Evolutionary conservation across 1,284 basidiomycete genomes (phyloP).

Genomic region (Rhodotorula sp.): DNA sequence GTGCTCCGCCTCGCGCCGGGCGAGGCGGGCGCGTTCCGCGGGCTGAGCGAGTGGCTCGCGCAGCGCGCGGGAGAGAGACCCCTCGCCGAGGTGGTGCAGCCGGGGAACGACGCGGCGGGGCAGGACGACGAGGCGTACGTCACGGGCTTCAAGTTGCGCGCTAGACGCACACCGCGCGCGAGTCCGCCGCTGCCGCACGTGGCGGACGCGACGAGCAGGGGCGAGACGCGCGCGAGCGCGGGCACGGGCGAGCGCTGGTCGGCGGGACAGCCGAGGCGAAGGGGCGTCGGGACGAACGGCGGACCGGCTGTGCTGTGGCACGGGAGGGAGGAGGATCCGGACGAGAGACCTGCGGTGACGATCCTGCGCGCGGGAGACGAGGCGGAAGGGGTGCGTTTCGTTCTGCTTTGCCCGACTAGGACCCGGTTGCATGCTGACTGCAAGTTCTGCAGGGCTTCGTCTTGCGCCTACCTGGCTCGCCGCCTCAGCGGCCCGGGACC

Average conservation of each 20-base stretch:
- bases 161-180: conserved; percentile 5
- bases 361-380: conserved; percentile 33
- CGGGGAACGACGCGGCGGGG: neutral
- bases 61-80: neutral
- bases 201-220: neutral
- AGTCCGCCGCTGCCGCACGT: neutral
- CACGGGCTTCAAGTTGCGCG: conserved; percentile 23
- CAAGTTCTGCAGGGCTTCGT: conserved; percentile 7
- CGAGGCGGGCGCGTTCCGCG: conserved; percentile 24
- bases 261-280: neutral
- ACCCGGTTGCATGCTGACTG: no score
- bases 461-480: conserved; percentile 13
- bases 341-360: conserved; percentile 18
- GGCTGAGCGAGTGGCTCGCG: conserved; percentile 22
- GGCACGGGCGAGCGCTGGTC: neutral
- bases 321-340: conserved; percentile 28
- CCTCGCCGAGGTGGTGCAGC: conserved; percentile 5
- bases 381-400: conserved; percentile 8
- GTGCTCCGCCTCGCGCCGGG: conserved; percentile 1
- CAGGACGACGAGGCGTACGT: conserved; percentile 19
- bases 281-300: conserved; percentile 31
- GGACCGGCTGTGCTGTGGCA: conserved; percentile 38
- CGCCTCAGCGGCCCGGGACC: neutral
- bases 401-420: no score
- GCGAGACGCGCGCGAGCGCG: neutral